Evolutionary conservation across 2,329 filamentous ascomycete species (phyloP).

Genomic region (Sphaerulina vaccinii): DNA sequence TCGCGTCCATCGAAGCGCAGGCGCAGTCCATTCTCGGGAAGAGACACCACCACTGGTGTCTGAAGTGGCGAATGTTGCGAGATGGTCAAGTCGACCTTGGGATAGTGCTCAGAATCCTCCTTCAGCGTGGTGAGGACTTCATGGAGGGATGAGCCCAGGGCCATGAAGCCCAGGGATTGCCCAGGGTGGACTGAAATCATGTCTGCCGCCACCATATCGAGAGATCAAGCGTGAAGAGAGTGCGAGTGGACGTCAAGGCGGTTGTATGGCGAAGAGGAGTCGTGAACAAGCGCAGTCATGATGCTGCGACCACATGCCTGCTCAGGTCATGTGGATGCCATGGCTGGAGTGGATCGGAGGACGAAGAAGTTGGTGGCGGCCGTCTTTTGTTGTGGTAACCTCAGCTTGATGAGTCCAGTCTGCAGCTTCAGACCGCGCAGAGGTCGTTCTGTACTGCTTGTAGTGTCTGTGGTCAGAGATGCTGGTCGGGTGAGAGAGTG

Average conservation of each 20-base stretch:
- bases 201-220: conserved; percentile 13
- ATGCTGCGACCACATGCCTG: conserved; percentile 11
- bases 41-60: conserved; percentile 69
- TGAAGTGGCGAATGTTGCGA: conserved; percentile 71
- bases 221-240: not conserved
- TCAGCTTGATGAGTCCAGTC: not conserved
- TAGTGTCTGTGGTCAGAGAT: too few relatives aligned
- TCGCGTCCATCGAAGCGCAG: conserved; percentile 92
- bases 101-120: conserved; percentile 78
- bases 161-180: conserved; percentile 53
- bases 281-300: conserved; percentile 5
- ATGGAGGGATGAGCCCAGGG: conserved; percentile 86
- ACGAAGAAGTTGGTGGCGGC: not conserved
- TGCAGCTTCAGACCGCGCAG: too few relatives aligned
- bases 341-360: conserved; percentile 3
- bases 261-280: not conserved
- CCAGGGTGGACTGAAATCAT: conserved; percentile 27
- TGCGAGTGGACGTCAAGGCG: not conserved
- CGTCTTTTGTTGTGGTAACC: not conserved
- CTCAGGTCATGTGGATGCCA: conserved; percentile 10
- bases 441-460: too few relatives aligned
- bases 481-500: too few relatives aligned
- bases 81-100: conserved; percentile 78
- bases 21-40: conserved; percentile 83
- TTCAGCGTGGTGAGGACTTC: conserved; percentile 86